phyloP scores from a whole-genome alignment of 257 asterid genomes.

The Orobanche coerulescens region DNA sequence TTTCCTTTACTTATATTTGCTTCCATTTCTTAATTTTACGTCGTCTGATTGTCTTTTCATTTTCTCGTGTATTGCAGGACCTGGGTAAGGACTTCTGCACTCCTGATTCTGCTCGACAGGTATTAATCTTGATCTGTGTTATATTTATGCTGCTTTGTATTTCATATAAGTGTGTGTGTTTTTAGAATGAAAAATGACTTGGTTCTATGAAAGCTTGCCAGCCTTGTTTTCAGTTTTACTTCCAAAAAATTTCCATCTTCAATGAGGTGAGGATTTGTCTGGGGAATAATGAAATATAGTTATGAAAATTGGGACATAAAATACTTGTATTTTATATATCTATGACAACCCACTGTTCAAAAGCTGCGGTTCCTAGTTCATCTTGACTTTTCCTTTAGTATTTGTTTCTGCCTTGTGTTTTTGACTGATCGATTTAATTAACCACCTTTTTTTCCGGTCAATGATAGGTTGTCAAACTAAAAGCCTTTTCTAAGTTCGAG shows the following conservation, averaged over 20 bases:
- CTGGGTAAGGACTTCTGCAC: slow-evolving; percentile 60
- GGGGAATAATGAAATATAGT: no score
- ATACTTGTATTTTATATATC: background rate
- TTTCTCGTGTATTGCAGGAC: slow-evolving; percentile 38
- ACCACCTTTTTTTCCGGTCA: background rate
- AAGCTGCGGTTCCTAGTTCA: background rate
- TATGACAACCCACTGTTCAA: background rate
- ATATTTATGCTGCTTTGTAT: background rate
- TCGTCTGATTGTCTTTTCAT: background rate
- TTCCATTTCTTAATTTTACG: background rate
- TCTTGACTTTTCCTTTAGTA: background rate
- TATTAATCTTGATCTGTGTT: background rate
- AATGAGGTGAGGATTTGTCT: no score
- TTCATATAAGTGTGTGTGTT: background rate
- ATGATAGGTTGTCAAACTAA: slow-evolving; percentile 62
- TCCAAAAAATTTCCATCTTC: no score
- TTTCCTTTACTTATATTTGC: background rate
- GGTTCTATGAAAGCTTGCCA: background rate
- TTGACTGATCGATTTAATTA: background rate
- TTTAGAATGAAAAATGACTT: background rate
- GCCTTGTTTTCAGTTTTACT: background rate
- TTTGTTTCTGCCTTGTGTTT: background rate
- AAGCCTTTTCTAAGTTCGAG: slow-evolving; percentile 76
- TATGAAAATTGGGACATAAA: no score
- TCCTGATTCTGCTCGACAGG: slow-evolving; percentile 78